Percentiles rank a stretch among this genome's conserved stretches.
These are phyloP conservation scores for Phalaenopsis aphrodite DNA, from an alignment of 106 monocot genomes.

Conservation along the genomic window DNA sequence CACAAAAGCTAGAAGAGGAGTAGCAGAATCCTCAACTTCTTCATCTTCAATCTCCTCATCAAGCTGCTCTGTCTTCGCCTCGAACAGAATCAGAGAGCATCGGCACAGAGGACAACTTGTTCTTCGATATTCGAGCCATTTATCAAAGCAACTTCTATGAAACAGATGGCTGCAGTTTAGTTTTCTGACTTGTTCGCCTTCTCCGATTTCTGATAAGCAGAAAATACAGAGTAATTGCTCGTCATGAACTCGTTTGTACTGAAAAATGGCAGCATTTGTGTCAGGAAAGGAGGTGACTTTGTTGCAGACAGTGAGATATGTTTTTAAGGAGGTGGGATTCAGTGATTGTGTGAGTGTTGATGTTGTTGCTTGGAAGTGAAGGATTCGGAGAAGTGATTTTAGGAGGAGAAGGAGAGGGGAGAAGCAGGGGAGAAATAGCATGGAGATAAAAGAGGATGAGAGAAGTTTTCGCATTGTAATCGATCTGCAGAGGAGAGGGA, in stretches of 20 bases:
- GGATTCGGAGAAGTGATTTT: background rate
- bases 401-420: constrained; percentile 1
- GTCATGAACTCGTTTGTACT: background rate
- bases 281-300: background rate
- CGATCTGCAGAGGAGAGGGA: background rate
- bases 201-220: constrained; percentile 23
- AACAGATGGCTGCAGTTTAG: constrained; percentile 34
- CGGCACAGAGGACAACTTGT: constrained; percentile 35
- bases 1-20: background rate
- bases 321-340: background rate
- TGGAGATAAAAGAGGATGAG: background rate
- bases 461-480: background rate
- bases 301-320: background rate
- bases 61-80: background rate
- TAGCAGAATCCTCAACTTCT: background rate
- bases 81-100: constrained; percentile 8
- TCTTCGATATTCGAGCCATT: constrained; percentile 19
- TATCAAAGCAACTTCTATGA: constrained; percentile 31
- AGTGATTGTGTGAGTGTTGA: background rate
- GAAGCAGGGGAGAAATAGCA: background rate
- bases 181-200: constrained; percentile 27
- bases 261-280: background rate
- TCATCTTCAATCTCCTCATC: background rate
- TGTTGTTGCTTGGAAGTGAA: background rate
- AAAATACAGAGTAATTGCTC: constrained; percentile 18